A percentile compares a stretch with the other conserved stretches of the same genome.
These are phyloP conservation scores for Polygonum aviculare DNA, from an alignment of 148 eudicot species.

Conservation along the genomic window DNA sequence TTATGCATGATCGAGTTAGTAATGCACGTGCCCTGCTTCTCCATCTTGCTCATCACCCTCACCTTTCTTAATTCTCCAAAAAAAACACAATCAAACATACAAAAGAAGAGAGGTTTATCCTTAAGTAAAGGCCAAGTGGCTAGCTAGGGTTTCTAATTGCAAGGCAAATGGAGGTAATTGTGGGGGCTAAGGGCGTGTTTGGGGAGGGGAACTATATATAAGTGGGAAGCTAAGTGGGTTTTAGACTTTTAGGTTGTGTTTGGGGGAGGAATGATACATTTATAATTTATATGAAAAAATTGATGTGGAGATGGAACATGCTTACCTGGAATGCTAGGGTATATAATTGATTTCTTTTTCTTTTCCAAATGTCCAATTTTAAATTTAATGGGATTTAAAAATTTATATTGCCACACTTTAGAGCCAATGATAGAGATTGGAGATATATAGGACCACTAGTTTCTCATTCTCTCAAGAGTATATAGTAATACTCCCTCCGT, in stretches of 20 bases:
- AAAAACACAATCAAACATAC: neutral
- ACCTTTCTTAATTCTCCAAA: conserved; percentile 13
- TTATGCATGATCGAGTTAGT: conserved; percentile 37
- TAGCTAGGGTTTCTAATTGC: neutral
- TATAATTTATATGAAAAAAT: neutral
- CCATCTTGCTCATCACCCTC: conserved; percentile 87
- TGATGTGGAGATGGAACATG: neutral
- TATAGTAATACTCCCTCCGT: too few relatives aligned
- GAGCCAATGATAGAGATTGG: neutral
- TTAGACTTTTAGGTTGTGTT: neutral
- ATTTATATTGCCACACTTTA: neutral
- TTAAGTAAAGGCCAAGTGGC: neutral
- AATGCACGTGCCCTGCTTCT: conserved; percentile 99
- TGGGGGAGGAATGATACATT: neutral
- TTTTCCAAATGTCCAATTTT: too few relatives aligned
- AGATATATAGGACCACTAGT: conserved; percentile 2
- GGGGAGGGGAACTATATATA: neutral
- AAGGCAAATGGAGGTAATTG: neutral
- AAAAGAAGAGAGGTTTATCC: neutral
- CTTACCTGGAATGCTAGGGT: conserved; percentile 2
- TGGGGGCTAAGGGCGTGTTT: neutral
- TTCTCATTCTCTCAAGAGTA: neutral
- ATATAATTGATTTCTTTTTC: neutral
- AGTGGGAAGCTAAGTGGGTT: neutral
- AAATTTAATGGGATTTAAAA: neutral